phyloP scores from a whole-genome alignment of 2,329 filamentous ascomycete genomes.

The Periconia sp. region DNA sequence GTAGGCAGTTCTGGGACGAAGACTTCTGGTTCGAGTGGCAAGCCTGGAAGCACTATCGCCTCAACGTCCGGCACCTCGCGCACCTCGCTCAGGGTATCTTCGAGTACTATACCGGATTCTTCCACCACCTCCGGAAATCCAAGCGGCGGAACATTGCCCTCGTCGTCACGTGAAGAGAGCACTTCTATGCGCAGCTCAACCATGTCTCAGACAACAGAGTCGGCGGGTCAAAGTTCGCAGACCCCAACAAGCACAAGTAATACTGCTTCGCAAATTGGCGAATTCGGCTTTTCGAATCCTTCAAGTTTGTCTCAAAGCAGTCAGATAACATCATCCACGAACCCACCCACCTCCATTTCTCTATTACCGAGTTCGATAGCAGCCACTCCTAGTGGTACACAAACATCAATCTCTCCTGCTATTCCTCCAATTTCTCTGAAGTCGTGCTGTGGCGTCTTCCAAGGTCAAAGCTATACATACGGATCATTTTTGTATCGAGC shows the following conservation, averaged over 20 bases:
- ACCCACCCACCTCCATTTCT: background rate
- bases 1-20: background rate
- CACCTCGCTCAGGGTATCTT: background rate
- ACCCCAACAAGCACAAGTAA: background rate
- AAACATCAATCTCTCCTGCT: too few relatives aligned
- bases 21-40: background rate
- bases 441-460: constrained; percentile 3
- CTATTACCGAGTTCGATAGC: too few relatives aligned
- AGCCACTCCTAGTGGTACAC: too few relatives aligned
- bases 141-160: too few relatives aligned
- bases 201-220: background rate
- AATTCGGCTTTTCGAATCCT: background rate
- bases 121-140: too few relatives aligned
- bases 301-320: background rate
- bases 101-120: background rate
- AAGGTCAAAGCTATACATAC: background rate
- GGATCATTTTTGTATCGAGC: constrained; percentile 1
- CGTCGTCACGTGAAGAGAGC: too few relatives aligned
- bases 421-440: background rate
- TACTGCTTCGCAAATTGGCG: background rate
- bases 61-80: background rate
- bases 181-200: background rate
- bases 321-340: background rate
- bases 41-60: background rate
- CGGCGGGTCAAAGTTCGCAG: background rate